Percentiles rank a stretch among this genome's conserved stretches.
Evolutionary conservation across 2,329 filamentous ascomycete genomes (phyloP).

Genomic region (Sporothrix phasma): DNA sequence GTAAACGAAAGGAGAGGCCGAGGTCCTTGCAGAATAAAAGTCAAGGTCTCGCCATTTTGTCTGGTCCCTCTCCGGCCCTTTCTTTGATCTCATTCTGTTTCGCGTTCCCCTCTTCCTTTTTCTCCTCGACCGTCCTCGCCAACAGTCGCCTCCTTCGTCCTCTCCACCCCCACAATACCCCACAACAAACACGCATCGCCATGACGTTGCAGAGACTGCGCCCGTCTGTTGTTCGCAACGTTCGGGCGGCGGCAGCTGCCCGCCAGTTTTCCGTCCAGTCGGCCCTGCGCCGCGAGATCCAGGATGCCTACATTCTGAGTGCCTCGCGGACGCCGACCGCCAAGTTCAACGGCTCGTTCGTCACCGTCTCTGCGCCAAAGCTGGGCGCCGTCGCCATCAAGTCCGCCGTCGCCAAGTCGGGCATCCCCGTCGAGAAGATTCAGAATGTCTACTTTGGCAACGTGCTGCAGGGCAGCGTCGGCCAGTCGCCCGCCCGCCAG

Average conservation of each 20-base stretch:
- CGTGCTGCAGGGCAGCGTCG: conserved; percentile 72
- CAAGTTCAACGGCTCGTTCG: conserved; percentile 93
- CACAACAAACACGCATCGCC: conserved; percentile 3
- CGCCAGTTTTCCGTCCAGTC: conserved; percentile 37
- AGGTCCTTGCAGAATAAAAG: conserved; percentile 3
- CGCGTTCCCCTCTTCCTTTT: background rate
- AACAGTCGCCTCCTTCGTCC: background rate
- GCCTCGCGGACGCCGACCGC: conserved; percentile 82
- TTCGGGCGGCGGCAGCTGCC: conserved; percentile 27
- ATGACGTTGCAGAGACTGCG: conserved; percentile 16
- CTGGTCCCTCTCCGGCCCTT: background rate
- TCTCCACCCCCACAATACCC: background rate
- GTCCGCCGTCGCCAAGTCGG: conserved; percentile 77
- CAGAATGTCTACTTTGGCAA: conserved; percentile 97
- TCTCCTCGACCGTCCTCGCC: background rate
- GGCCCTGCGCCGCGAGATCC: conserved; percentile 45
- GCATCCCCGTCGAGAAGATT: conserved; percentile 69
- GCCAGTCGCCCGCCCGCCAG: conserved; percentile 87
- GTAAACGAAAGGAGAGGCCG: conserved; percentile 6
- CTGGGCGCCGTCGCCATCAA: conserved; percentile 89
- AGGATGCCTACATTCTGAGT: conserved; percentile 89
- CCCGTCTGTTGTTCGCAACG: conserved; percentile 9
- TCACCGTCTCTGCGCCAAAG: conserved; percentile 71
- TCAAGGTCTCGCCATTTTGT: background rate
- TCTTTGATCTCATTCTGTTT: background rate